These are phyloP conservation scores for Ogataea pini DNA, from an alignment of 805 yeast species.

Conservation along the genomic window DNA sequence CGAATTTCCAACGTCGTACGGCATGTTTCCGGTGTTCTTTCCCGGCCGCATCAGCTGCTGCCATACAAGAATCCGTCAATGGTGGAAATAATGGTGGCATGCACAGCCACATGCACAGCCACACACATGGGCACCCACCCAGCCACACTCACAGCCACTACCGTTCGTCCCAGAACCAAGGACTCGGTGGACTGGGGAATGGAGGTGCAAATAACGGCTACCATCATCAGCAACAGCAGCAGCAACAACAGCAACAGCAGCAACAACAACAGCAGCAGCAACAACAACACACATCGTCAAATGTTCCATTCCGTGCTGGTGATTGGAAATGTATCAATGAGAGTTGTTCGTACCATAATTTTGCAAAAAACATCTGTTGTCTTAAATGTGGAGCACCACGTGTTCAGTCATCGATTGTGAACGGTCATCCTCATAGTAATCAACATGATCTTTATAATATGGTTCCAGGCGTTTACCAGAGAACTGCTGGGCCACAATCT, in stretches of 20 bases:
- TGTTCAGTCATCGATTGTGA: conserved; percentile 33
- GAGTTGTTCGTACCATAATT: conserved; percentile 82
- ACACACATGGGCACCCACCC: conserved; percentile 11
- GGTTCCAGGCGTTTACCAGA: neutral
- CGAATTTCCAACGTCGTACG: conserved; percentile 90
- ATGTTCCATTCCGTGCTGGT: conserved; percentile 95
- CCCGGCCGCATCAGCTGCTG: conserved; percentile 74
- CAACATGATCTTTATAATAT: conserved; percentile 9
- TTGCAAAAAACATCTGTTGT: conserved; percentile 86
- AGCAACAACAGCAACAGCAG: conserved; percentile 19
- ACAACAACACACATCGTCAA: conserved; percentile 27
- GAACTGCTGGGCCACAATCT: neutral
- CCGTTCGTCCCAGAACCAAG: neutral
- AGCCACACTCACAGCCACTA: conserved; percentile 12
- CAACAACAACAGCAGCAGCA: conserved; percentile 8
- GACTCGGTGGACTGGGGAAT: conserved; percentile 3
- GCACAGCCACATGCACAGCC: conserved; percentile 13
- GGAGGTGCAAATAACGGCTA: conserved; percentile 9
- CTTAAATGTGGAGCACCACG: conserved; percentile 85
- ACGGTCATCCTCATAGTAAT: conserved; percentile 33
- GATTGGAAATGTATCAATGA: conserved; percentile 91
- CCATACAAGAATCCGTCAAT: conserved; percentile 64
- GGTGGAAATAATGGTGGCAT: neutral
- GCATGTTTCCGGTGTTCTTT: conserved; percentile 92
- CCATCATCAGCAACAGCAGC: conserved; percentile 10